These are phyloP conservation scores for Ganoderma lucidum DNA, from an alignment of 1,284 basidiomycete genomes.

Conservation along the genomic window DNA sequence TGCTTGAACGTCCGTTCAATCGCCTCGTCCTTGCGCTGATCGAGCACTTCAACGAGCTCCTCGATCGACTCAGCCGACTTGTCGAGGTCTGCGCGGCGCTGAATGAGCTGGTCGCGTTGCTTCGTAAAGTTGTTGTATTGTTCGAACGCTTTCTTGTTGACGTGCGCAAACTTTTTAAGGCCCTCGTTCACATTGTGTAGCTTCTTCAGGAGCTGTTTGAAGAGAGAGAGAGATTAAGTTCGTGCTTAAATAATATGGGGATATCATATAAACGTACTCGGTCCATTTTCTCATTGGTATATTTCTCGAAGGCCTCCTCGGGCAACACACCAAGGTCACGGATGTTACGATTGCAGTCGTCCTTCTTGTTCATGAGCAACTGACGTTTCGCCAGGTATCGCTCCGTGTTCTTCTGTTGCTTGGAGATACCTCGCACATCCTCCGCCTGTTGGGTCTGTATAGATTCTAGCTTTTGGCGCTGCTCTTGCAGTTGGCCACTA, in stretches of 20 bases:
- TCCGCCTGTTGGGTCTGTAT: conserved; percentile 86
- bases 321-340: conserved; percentile 96
- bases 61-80: conserved; percentile 90
- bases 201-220: conserved; percentile 84
- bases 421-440: conserved; percentile 84
- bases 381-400: conserved; percentile 93
- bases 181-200: conserved; percentile 91
- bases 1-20: conserved; percentile 99
- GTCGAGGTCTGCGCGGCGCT: conserved; percentile 91
- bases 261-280: conserved; percentile 59
- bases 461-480: conserved; percentile 75
- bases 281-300: conserved; percentile 84
- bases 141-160: conserved; percentile 99
- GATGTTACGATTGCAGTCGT: conserved; percentile 94
- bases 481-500: conserved; percentile 69
- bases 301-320: conserved; percentile 97
- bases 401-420: conserved; percentile 95
- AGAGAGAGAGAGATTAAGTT: neutral
- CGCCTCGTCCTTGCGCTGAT: conserved; percentile 98
- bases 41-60: conserved; percentile 94
- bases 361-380: conserved; percentile 84
- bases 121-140: conserved; percentile 98
- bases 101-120: conserved; percentile 90
- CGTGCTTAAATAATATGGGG: neutral
- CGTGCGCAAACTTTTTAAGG: conserved; percentile 96